phyloP scores from a whole-genome alignment of 768 basidiomycete genomes.

The Scleroderma citrinum region DNA sequence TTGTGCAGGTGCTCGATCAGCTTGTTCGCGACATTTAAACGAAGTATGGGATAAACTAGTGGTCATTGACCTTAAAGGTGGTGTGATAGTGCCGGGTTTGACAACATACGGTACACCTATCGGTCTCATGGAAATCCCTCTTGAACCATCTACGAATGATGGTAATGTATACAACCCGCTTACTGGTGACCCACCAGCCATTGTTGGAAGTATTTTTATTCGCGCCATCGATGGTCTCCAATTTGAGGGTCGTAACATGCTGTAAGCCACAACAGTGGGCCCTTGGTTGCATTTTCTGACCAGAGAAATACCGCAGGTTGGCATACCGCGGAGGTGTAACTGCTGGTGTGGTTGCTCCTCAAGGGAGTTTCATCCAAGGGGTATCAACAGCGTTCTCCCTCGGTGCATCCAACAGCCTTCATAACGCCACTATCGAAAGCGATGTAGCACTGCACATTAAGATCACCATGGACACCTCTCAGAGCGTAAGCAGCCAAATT shows the following conservation, averaged over 20 bases:
- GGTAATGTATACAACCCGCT: slow-evolving; percentile 57
- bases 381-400: slow-evolving; percentile 60
- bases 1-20: slow-evolving; percentile 40
- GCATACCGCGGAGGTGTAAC: slow-evolving; percentile 67
- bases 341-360: slow-evolving; percentile 45
- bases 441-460: slow-evolving; percentile 59
- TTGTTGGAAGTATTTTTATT: slow-evolving; percentile 50
- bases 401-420: slow-evolving; percentile 50
- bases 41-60: slow-evolving; percentile 16
- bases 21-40: slow-evolving; percentile 16
- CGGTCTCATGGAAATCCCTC: slow-evolving; percentile 62
- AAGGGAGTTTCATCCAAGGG: slow-evolving; percentile 47
- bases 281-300: background rate
- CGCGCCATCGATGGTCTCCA: slow-evolving; percentile 71
- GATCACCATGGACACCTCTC: slow-evolving; percentile 34
- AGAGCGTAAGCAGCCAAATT: slow-evolving; percentile 64
- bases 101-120: slow-evolving; percentile 67
- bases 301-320: slow-evolving; percentile 33
- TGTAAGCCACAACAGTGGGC: slow-evolving; percentile 41
- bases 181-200: slow-evolving; percentile 34
- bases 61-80: slow-evolving; percentile 64
- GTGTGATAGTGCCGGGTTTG: slow-evolving; percentile 63
- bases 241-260: slow-evolving; percentile 61
- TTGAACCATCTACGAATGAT: slow-evolving; percentile 67
- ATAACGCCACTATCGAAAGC: slow-evolving; percentile 54